Evolutionary conservation across 1,284 basidiomycete species (phyloP).

Genomic region (Cryptococcus sp.): DNA sequence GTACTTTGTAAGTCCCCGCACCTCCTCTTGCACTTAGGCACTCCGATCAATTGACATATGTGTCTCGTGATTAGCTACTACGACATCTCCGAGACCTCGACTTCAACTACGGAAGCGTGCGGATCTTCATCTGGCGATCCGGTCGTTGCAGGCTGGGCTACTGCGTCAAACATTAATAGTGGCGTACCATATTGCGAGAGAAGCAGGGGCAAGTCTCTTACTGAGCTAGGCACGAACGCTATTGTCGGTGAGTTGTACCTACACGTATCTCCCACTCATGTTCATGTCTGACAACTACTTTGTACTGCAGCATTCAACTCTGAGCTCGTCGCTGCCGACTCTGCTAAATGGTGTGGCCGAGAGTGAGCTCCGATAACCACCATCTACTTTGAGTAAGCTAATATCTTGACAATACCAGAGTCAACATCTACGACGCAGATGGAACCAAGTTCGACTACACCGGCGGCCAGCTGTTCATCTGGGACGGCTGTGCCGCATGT

Average conservation of each 20-base stretch:
- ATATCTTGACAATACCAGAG: constrained; percentile 7
- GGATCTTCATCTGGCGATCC: constrained; percentile 15
- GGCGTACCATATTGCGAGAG: constrained; percentile 20
- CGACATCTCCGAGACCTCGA: constrained; percentile 16
- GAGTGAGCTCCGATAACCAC: too few species aligned
- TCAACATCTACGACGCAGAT: constrained; percentile 21
- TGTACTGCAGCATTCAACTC: constrained; percentile 20
- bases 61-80: constrained; percentile 17
- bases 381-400: neutral
- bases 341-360: constrained; percentile 28
- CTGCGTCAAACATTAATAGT: constrained; percentile 15
- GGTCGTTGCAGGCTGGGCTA: constrained; percentile 17
- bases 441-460: constrained; percentile 16
- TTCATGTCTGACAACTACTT: neutral
- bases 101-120: constrained; percentile 9
- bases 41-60: neutral
- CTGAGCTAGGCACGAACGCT: constrained; percentile 21
- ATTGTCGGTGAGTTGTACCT: constrained; percentile 24
- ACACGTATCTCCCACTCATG: neutral
- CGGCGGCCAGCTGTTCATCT: constrained; percentile 39
- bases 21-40: neutral
- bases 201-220: constrained; percentile 13
- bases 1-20: neutral
- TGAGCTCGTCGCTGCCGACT: constrained; percentile 17
- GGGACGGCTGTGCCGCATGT: constrained; percentile 38